Conservation (phyloP, 2,329 filamentous ascomycete species). For the Colletotrichum navitas region DNA sequence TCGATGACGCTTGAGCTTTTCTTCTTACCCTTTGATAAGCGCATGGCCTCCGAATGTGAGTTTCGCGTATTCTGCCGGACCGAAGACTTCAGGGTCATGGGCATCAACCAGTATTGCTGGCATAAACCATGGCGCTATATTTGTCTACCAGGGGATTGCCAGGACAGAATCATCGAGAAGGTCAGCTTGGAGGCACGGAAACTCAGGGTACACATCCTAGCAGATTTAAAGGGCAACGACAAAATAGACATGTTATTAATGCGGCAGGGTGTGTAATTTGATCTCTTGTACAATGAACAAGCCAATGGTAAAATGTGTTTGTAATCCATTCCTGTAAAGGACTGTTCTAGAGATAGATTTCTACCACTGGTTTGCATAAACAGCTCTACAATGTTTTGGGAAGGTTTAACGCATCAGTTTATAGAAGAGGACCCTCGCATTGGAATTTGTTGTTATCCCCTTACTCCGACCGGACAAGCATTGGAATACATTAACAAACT, state of each 20-base stretch:
- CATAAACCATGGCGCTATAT: conserved; percentile 51
- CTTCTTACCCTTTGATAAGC: conserved; percentile 56
- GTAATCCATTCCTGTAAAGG: too few species aligned
- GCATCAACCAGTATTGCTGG: conserved; percentile 58
- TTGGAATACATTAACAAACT: too few species aligned
- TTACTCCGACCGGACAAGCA: too few species aligned
- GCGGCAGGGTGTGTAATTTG: conserved; percentile 58
- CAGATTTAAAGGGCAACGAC: conserved; percentile 44
- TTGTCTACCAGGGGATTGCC: conserved; percentile 22
- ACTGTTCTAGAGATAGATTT: too few species aligned
- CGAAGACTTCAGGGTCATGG: conserved; percentile 48
- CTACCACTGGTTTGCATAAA: too few species aligned
- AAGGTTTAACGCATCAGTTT: too few species aligned
- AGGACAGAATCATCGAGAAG: conserved; percentile 38
- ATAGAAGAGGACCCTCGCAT: too few species aligned
- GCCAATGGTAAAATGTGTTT: conserved; percentile 9
- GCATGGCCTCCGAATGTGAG: conserved; percentile 54
- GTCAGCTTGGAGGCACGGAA: conserved; percentile 43
- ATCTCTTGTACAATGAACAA: conserved; percentile 54
- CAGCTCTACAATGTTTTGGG: too few species aligned
- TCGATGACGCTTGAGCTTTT: conserved; percentile 49
- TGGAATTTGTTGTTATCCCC: too few species aligned
- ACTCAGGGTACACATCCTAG: conserved; percentile 48
- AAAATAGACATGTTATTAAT: conserved; percentile 49
- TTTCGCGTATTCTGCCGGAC: conserved; percentile 60